Base-by-base conservation (phyloP, 176 grass and related monocot species). In the Oryza australiensis region DNA sequence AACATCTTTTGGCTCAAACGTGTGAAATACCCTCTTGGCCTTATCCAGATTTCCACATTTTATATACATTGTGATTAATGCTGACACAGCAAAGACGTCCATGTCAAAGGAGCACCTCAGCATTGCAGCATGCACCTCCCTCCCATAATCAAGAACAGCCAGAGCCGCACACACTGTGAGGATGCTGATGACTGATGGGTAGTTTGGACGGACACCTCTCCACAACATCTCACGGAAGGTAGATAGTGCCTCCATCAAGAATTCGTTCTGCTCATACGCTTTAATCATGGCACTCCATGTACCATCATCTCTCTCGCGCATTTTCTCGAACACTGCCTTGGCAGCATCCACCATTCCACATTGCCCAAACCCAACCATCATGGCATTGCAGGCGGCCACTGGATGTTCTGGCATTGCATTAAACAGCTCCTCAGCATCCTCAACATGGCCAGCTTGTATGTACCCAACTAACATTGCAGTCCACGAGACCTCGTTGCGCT, bases 301-400 rank as follows among this genome's bases (percentile, higher is more conserved):
- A 13, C 89, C 89, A 82, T 85, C 84, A 64, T 94, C 89, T 74
- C 78, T 73, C 45, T 89, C 65, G 1, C 5, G 22, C 87, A 94
- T 94, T 60, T 66, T 48, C 15, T 89, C 64, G 76, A 94, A 94
- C 32, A 91, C 57, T 55, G 75, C 65, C 78, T 65, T 89, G 62
- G 92, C 89, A 38, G 79, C 74, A 69, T 84, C 74, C 81, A 91
- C 78, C 92, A 83, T 89, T 20, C 87, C 77, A 38, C 68, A 84
- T 70, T 89, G 92, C 28, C 87, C 92, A 51, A 94, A 94, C 53
- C 87, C 92, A 67, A 94, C 81, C 60, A 94, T 94, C 89, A 91
- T 91, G 9, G 70, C 87, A 80, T 94, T 94, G 74, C 87, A 94
- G 40, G 84, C 89, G 0, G 80, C 86, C 64, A 91, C 42, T 1